phyloP scores from a whole-genome alignment of 768 basidiomycete genomes.

The Mycena haematopus region DNA sequence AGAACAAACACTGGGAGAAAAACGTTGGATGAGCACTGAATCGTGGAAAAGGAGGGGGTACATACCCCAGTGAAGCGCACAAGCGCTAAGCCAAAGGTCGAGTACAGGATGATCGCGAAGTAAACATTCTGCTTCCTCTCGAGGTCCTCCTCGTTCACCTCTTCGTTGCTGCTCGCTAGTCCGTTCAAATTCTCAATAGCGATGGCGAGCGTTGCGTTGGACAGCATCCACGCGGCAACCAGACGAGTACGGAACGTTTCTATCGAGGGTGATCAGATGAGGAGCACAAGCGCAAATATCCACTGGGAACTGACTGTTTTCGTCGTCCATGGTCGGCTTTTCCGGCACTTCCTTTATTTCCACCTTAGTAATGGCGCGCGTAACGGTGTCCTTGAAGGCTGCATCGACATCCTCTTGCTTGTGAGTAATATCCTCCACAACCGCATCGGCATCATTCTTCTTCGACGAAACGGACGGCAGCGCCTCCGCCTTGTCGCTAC shows the following conservation, averaged over 20 bases:
- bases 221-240: constrained; percentile 75
- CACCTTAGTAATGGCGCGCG: constrained; percentile 73
- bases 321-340: constrained; percentile 78
- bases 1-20: constrained; percentile 60
- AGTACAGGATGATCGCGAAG: constrained; percentile 65
- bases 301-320: constrained; percentile 53
- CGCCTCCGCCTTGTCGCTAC: constrained; percentile 90
- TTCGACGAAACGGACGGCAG: constrained; percentile 69
- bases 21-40: neutral
- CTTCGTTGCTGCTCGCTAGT: constrained; percentile 7
- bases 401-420: constrained; percentile 82
- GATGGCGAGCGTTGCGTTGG: constrained; percentile 62
- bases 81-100: constrained; percentile 61
- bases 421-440: constrained; percentile 78
- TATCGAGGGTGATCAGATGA: constrained; percentile 7
- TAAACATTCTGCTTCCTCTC: constrained; percentile 56
- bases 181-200: constrained; percentile 66
- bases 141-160: constrained; percentile 13
- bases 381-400: constrained; percentile 83
- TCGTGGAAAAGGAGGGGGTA: constrained; percentile 10
- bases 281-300: neutral
- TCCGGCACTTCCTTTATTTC: constrained; percentile 58
- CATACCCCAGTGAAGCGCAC: constrained; percentile 65
- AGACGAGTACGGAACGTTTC: constrained; percentile 83
- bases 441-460: constrained; percentile 68